Evolutionary conservation across 176 grass and related monocot genomes (phyloP).

Genomic region (Areca catechu): DNA sequence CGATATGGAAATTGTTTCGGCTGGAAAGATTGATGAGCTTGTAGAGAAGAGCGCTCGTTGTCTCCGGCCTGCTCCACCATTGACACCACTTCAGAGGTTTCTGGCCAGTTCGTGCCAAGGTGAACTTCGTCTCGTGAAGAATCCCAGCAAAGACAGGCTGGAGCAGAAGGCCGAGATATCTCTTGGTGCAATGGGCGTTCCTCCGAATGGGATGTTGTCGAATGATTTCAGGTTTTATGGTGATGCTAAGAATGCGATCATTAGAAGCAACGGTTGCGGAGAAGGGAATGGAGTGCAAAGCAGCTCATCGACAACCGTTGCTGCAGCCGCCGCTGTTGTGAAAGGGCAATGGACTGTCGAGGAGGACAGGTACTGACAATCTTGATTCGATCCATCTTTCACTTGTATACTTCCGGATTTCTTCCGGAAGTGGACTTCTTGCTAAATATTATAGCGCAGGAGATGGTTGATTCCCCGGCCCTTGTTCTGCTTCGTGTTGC

Average conservation of each 20-base stretch:
- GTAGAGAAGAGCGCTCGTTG: conserved; percentile 16
- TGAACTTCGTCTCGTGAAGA: neutral
- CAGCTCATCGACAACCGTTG: neutral
- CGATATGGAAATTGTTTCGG: conserved; percentile 5
- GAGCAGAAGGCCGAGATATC: neutral
- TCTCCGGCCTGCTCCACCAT: neutral
- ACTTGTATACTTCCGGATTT: too few relatives aligned
- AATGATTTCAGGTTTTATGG: conserved; percentile 24
- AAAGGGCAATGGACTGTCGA: conserved; percentile 56
- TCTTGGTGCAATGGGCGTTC: conserved; percentile 3
- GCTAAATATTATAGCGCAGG: too few relatives aligned
- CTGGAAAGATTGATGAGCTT: conserved; percentile 10
- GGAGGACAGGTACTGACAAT: conserved; percentile 39
- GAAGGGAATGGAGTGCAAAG: neutral
- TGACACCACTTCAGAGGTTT: conserved; percentile 26
- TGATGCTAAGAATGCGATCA: neutral
- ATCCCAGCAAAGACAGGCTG: neutral
- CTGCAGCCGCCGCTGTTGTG: conserved; percentile 7
- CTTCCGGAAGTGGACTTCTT: too few relatives aligned
- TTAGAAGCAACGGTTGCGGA: neutral
- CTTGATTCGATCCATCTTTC: too few relatives aligned
- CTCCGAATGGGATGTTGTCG: conserved; percentile 20
- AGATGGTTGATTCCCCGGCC: too few relatives aligned
- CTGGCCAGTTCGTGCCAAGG: conserved; percentile 13
- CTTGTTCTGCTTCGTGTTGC: neutral